These are phyloP conservation scores for Eremochloa ophiuroides DNA, from an alignment of 176 grass and related monocot genomes.

Conservation along the genomic window DNA sequence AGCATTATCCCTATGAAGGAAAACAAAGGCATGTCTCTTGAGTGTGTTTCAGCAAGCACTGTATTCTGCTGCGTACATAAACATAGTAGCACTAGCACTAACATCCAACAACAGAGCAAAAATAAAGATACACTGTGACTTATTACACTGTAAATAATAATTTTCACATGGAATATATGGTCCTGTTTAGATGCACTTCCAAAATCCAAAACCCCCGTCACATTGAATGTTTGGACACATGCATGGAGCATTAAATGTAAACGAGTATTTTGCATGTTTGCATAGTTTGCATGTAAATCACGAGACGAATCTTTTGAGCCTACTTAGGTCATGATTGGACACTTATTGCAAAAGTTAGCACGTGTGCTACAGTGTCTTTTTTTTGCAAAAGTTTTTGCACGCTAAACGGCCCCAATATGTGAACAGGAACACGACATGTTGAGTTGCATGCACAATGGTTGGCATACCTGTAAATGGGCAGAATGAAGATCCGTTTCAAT, in stretches of 20 bases:
- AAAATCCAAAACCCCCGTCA: too few species aligned
- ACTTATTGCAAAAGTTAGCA: too few species aligned
- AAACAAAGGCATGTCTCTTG: background rate
- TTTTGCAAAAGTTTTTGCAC: too few species aligned
- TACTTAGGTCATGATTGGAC: too few species aligned
- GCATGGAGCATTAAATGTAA: too few species aligned
- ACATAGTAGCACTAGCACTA: background rate
- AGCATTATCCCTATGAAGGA: background rate
- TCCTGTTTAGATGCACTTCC: too few species aligned
- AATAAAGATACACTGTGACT: background rate
- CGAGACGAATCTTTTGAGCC: too few species aligned
- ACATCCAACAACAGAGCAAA: background rate
- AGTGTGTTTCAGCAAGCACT: background rate
- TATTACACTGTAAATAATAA: background rate
- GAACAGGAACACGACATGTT: conserved; percentile 6
- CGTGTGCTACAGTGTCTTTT: too few species aligned
- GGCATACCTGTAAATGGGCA: conserved; percentile 79
- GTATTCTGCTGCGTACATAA: background rate
- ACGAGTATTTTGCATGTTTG: too few species aligned
- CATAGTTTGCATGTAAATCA: too few species aligned
- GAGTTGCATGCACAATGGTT: background rate
- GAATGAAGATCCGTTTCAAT: conserved; percentile 77
- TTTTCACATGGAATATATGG: background rate
- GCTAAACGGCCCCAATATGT: too few species aligned
- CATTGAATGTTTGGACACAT: too few species aligned